These are phyloP conservation scores for Astragalus membranaceus DNA, from an alignment of 306 rosid genomes.

Conservation along the genomic window DNA sequence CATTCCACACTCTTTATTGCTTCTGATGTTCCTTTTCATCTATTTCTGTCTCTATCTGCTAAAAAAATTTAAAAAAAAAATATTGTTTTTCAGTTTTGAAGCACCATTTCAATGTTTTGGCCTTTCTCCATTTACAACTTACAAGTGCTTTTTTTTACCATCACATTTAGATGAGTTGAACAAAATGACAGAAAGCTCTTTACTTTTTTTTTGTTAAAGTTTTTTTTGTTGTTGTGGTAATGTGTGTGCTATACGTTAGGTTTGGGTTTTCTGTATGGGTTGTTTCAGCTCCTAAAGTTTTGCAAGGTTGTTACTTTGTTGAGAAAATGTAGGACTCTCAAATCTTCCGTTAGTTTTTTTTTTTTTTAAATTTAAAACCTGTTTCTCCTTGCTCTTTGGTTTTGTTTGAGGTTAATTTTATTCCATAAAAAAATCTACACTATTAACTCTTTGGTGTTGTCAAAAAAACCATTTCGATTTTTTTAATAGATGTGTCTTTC, in stretches of 20 bases:
- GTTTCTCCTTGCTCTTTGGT: constrained; percentile 10
- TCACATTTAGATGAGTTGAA: constrained; percentile 7
- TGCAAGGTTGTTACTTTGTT: neutral
- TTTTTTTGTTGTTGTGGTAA: no score
- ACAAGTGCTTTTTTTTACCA: neutral
- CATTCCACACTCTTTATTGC: neutral
- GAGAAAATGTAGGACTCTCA: constrained; percentile 23
- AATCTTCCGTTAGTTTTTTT: neutral
- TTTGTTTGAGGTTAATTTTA: constrained; percentile 9
- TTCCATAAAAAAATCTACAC: neutral
- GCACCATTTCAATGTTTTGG: neutral
- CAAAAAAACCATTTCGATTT: constrained; percentile 14
- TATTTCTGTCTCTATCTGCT: neutral
- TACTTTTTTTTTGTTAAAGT: neutral
- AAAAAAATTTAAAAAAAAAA: neutral
- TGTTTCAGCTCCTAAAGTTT: neutral
- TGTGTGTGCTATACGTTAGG: neutral
- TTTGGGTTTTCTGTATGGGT: neutral
- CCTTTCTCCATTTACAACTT: neutral
- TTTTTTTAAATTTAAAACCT: neutral
- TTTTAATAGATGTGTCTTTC: neutral
- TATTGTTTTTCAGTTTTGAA: constrained; percentile 9
- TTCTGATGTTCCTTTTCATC: constrained; percentile 1
- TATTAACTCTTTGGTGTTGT: no score
- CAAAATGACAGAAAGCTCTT: neutral